A percentile compares a stretch with the other conserved stretches of the same genome.
Conservation (phyloP, 2,329 filamentous ascomycete genomes). For the Ilyonectria sp. region DNA sequence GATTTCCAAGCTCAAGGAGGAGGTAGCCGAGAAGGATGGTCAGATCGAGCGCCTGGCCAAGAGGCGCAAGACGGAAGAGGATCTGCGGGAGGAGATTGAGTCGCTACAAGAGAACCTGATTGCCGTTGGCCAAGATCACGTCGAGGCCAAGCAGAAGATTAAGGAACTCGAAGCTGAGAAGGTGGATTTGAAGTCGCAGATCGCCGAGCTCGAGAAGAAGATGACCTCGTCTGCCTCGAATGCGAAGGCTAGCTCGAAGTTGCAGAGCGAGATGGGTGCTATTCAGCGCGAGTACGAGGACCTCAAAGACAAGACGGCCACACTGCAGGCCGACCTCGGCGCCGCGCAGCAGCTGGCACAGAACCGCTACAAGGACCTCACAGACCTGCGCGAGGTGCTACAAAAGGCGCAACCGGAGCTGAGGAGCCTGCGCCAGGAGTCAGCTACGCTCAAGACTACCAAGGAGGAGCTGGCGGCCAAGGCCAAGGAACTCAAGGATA, state of each 20-base stretch:
- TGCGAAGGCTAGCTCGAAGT: conserved; percentile 64
- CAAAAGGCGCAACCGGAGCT: conserved; percentile 91
- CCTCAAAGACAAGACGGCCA: conserved; percentile 78
- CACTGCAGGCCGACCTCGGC: conserved; percentile 85
- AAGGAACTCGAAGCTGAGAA: conserved; percentile 82
- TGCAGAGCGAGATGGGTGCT: conserved; percentile 73
- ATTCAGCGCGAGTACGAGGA: conserved; percentile 73
- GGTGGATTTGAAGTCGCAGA: conserved; percentile 71
- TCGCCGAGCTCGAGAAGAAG: conserved; percentile 80
- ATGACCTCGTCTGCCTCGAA: conserved; percentile 61
- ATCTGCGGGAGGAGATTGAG: conserved; percentile 88
- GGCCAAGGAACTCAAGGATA: conserved; percentile 75
- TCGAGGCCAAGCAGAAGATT: conserved; percentile 84
- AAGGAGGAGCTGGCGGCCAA: conserved; percentile 80
- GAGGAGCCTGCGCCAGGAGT: conserved; percentile 82
- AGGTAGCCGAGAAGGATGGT: conserved; percentile 76
- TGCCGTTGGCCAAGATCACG: conserved; percentile 85
- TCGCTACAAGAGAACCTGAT: conserved; percentile 85
- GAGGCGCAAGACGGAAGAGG: conserved; percentile 82
- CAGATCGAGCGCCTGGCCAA: conserved; percentile 80
- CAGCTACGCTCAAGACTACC: conserved; percentile 78
- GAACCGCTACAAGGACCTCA: conserved; percentile 88
- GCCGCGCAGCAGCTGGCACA: conserved; percentile 91
- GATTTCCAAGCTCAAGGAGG: conserved; percentile 65
- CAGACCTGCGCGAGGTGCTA: conserved; percentile 83